Evolutionary conservation across 192 early-diverging fungal species (phyloP), one percentile per base, ranked within the genome.

Genomic region (Cetraspora pellucida): DNA sequence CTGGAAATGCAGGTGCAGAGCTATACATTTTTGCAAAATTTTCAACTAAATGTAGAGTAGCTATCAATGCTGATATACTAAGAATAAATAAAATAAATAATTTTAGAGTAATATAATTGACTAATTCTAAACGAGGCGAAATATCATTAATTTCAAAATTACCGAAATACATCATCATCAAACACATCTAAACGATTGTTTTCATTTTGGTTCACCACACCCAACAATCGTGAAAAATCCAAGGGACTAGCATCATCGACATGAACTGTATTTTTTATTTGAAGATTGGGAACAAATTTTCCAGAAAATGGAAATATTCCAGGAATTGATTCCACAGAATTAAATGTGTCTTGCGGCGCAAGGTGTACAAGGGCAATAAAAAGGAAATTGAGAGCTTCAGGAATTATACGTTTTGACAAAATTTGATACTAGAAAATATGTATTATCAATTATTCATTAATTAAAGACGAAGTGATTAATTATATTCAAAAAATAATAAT

Each of bases 381-480:
- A 57, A 89, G 82, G 68, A 90, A 95, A 84, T 91, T 95, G 70
- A 91, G 78, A 1, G 82, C 87, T 83, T 95, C 93, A 10, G 93
- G 93, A 1, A 91, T 70, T 60, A 93, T 87, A 19, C 95, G 88
- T 74, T 93, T 93, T 4, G 93, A 90, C 60, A 91, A 81, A 23
- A 72, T 31, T 80, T 91, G 84, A 70, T 88, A 92, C 83, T 92
- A 79, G 63, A 81, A 45, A 80, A 10, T 28, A 57, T 37, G 37
- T 7, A 37, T 37, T 37, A 2, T 37, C 37, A 7, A 37, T 37
- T 37, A 37, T 37, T 37, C 37, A 7, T 37, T 2, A 37, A 37
- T 7, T 37, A 37, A 37, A 37, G 3, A 37, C 7, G 37, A 2
- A 37, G 7, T 37, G 7, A 37, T 37, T 37, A 37, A 37, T 37